phyloP scores from a whole-genome alignment of 257 asterid genomes.

The Plantago elongata region DNA sequence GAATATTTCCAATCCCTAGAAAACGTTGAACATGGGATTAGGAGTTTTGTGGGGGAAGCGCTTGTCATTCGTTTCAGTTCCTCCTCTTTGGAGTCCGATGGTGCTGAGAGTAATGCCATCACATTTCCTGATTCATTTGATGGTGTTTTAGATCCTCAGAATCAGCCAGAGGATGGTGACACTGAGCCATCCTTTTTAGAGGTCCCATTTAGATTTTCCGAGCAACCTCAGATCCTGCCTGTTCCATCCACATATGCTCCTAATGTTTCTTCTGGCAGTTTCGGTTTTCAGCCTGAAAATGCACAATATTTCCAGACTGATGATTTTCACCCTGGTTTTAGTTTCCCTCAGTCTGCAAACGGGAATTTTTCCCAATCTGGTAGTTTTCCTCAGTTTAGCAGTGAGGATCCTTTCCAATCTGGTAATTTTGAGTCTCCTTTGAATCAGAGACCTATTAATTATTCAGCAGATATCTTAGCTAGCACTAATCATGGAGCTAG shows the following conservation, averaged over 20 bases:
- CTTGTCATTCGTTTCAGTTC: constrained; percentile 5
- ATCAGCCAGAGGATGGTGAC: no score
- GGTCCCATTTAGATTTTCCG: no score
- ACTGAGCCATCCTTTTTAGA: no score
- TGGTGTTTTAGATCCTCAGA: not conserved
- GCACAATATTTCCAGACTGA: no score
- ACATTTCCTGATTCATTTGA: not conserved
- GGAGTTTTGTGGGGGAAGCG: constrained; percentile 9
- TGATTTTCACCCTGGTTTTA: not conserved
- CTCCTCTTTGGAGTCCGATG: not conserved
- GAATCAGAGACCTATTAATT: constrained; percentile 1
- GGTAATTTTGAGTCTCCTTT: constrained; percentile 4
- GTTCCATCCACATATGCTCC: no score
- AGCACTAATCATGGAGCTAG: not conserved
- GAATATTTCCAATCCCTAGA: constrained; percentile 14
- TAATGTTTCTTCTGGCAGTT: not conserved
- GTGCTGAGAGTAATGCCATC: not conserved
- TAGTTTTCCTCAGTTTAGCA: not conserved
- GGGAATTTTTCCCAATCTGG: no score
- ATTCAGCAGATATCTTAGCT: not conserved
- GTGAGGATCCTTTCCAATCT: not conserved
- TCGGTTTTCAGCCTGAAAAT: not conserved
- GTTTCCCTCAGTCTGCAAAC: not conserved
- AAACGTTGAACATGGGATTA: constrained; percentile 3
- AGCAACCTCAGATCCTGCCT: no score